Base-by-base conservation (phyloP, 352 stramenopile genomes). In the Phytopythium kandeliae region DNA sequence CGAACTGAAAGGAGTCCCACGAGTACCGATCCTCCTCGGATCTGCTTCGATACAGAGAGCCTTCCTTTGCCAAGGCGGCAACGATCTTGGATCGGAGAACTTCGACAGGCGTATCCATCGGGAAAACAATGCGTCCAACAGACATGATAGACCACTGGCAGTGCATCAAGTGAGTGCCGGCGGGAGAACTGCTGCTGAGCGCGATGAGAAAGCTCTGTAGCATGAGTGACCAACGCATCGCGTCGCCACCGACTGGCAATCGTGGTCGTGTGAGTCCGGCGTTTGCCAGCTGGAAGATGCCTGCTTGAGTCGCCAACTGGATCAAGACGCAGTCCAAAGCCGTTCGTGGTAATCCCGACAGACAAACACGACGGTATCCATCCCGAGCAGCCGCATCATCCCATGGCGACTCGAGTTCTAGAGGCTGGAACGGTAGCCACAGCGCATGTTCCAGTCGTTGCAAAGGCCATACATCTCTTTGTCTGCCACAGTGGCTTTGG, bases 251-350 rank as follows among this genome's bases (percentile, higher is more conserved):
- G 7, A 33, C 22, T 4, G 15, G 13, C 15, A 21, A 12, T 19
- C 21, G 28, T 31, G 10, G 6, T 19, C 21, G 28, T 31, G 10
- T 40, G 11, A 11, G 15, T 0, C 1, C 19, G 0, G 15, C 8
- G n/a, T 25, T 26, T 42, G 3, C 17, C 13, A 17, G 2, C 11
- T 10, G 9, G 3, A 53, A 24, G 4, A 53, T 17, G 6, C 51
- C 43, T 2, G 42, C 45, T 22, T 63, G 52, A n/a, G 62, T 41
- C 5, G 57, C 62, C 7, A 78, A 26, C 37, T 78, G 70, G 16
- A 76, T 37, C 28, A 76, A 46, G 0, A 71, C 34, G 7, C 54
- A 52, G 7, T 48, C 38, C 21, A 69, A 47, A 0, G 67, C 62
- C 12, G 47, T 10, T n/a, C 35, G 51, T 26, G 62, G 43, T 21